Conservation (phyloP, 176 grass and related monocot genomes). For the Oryza brachyantha region DNA sequence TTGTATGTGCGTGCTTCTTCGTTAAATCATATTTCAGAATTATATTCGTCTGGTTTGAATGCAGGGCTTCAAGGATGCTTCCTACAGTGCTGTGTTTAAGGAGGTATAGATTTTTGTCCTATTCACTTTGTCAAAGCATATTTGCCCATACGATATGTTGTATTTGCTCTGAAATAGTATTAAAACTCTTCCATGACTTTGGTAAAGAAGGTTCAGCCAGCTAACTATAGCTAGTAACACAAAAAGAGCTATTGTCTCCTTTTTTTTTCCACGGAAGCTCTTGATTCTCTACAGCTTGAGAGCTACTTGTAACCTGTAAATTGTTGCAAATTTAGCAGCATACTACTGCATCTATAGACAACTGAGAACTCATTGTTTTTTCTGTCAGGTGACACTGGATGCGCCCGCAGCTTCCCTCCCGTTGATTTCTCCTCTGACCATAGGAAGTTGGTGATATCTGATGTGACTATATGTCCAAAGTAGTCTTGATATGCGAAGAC, state of each 20-base stretch:
- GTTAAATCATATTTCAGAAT: slow-evolving; percentile 24
- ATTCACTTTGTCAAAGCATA: neutral
- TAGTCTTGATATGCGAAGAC: neutral
- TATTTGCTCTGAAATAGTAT: neutral
- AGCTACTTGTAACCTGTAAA: neutral
- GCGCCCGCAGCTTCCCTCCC: slow-evolving; percentile 18
- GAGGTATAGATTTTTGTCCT: slow-evolving; percentile 45
- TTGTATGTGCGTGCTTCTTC: neutral
- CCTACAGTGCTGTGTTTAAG: slow-evolving; percentile 72
- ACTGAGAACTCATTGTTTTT: neutral
- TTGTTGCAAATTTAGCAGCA: neutral
- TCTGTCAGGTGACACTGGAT: slow-evolving; percentile 49
- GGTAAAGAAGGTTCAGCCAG: neutral
- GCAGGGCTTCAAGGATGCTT: slow-evolving; percentile 75
- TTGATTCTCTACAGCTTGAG: neutral
- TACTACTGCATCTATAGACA: neutral
- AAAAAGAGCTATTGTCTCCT: neutral
- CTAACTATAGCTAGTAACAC: neutral
- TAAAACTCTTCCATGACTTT: neutral
- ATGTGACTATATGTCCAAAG: neutral
- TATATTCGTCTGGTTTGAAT: slow-evolving; percentile 2
- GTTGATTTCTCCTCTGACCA: slow-evolving; percentile 22
- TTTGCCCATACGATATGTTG: neutral
- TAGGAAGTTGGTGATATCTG: slow-evolving; percentile 38
- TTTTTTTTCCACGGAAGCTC: neutral